A percentile compares a stretch with the other conserved stretches of the same genome.
Conservation (phyloP, 164 flowering plant species). For the Buxus sempervirens region DNA sequence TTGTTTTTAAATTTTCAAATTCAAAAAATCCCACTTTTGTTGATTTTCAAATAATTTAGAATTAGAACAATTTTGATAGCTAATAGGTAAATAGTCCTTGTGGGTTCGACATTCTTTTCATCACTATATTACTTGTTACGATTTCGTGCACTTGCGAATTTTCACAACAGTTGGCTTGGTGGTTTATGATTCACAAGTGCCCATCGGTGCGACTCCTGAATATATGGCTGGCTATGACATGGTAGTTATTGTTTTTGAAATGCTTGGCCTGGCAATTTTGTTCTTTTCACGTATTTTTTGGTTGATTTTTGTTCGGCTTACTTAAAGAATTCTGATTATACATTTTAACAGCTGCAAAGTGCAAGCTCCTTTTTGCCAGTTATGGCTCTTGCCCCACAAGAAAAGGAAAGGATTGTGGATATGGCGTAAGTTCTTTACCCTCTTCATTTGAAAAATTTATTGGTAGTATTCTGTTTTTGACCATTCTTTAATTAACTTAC, state of each 20-base stretch:
- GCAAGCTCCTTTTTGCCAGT: constrained; percentile 97
- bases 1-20: too few relatives aligned
- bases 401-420: constrained; percentile 81
- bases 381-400: constrained; percentile 99
- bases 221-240: constrained; percentile 98
- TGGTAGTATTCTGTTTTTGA: neutral
- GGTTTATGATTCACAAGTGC: constrained; percentile 96
- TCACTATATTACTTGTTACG: too few relatives aligned
- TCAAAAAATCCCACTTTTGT: too few relatives aligned
- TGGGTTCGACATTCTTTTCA: too few relatives aligned
- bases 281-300: neutral
- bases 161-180: too few relatives aligned
- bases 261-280: neutral
- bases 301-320: neutral
- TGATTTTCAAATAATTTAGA: too few relatives aligned
- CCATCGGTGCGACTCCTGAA: constrained; percentile 98
- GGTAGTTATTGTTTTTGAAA: constrained; percentile 36
- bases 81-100: too few relatives aligned
- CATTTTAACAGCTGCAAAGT: constrained; percentile 75
- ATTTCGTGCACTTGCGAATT: too few relatives aligned
- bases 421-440: constrained; percentile 74
- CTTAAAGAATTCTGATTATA: constrained; percentile 1
- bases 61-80: too few relatives aligned
- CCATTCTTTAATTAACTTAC: neutral
- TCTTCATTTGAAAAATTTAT: neutral